phyloP scores from a whole-genome alignment of 2,329 filamentous ascomycete species.

The Didymella pomorum region DNA sequence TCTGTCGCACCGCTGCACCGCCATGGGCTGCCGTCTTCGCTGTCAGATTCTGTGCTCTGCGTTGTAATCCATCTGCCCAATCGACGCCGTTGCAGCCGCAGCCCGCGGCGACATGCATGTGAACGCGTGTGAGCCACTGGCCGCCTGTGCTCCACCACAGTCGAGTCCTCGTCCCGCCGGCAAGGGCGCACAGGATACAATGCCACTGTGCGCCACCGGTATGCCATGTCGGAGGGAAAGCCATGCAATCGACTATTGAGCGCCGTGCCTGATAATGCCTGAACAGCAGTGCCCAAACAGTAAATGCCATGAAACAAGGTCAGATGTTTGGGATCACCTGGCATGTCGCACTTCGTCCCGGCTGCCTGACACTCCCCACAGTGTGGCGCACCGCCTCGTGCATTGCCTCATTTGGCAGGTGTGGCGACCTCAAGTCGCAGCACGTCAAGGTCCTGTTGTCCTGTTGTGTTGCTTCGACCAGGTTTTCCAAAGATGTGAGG shows the following conservation, averaged over 20 bases:
- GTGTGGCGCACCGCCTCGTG: background rate
- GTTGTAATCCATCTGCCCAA: slow-evolving; percentile 18
- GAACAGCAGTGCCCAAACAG: too few relatives aligned
- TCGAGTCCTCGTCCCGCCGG: slow-evolving; percentile 13
- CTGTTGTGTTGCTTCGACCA: background rate
- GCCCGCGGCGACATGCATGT: slow-evolving; percentile 1
- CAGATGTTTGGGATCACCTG: background rate
- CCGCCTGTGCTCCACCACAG: slow-evolving; percentile 1
- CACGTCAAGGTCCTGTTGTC: background rate
- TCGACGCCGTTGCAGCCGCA: slow-evolving; percentile 3
- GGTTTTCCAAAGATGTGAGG: too few relatives aligned
- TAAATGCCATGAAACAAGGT: background rate
- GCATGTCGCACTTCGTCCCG: background rate
- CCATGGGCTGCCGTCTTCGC: slow-evolving; percentile 21
- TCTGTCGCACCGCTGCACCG: slow-evolving; percentile 3
- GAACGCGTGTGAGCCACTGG: slow-evolving; percentile 7
- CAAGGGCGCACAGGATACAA: slow-evolving; percentile 8
- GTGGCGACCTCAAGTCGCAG: background rate
- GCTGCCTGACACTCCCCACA: slow-evolving; percentile 4
- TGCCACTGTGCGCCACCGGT: slow-evolving; percentile 10
- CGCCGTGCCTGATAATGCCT: too few relatives aligned
- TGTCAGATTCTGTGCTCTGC: slow-evolving; percentile 19
- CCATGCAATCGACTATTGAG: background rate
- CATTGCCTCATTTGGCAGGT: slow-evolving; percentile 9
- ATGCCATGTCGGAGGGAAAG: background rate